These are phyloP conservation scores for Cladophialophora chaetospira DNA, from an alignment of 2,329 filamentous ascomycete species.

Conservation along the genomic window DNA sequence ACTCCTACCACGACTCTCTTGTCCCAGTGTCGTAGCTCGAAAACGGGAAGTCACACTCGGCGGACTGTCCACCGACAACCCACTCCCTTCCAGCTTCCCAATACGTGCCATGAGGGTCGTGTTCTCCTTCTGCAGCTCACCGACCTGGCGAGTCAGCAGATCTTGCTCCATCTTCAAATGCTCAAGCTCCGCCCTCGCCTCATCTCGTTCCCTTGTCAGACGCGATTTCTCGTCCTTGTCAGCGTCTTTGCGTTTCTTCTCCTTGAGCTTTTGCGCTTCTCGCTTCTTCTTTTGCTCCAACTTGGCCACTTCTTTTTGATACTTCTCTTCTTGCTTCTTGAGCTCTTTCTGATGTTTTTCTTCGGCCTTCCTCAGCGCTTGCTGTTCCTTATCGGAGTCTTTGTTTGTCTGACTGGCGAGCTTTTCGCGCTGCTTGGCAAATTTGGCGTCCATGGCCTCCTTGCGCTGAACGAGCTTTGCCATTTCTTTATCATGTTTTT, in stretches of 20 bases:
- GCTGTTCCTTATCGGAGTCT: slow-evolving; percentile 31
- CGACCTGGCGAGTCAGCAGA: slow-evolving; percentile 45
- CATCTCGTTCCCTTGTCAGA: slow-evolving; percentile 47
- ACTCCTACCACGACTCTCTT: slow-evolving; percentile 20
- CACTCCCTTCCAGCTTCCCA: slow-evolving; percentile 41
- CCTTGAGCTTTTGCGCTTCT: slow-evolving; percentile 43
- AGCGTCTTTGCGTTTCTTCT: slow-evolving; percentile 40
- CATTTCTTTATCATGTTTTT: slow-evolving; percentile 46
- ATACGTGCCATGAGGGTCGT: slow-evolving; percentile 51
- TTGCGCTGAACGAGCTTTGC: slow-evolving; percentile 46
- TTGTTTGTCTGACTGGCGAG: slow-evolving; percentile 24
- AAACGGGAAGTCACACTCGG: slow-evolving; percentile 4
- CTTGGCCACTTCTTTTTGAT: slow-evolving; percentile 43
- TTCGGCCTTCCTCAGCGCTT: slow-evolving; percentile 34
- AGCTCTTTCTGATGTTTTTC: slow-evolving; percentile 36
- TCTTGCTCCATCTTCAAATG: slow-evolving; percentile 52
- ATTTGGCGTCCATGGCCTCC: slow-evolving; percentile 41
- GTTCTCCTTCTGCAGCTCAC: slow-evolving; percentile 61
- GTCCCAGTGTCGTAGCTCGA: slow-evolving; percentile 18
- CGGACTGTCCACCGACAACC: slow-evolving; percentile 9
- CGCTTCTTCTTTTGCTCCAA: slow-evolving; percentile 46
- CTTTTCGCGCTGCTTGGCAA: slow-evolving; percentile 40
- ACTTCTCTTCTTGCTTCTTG: slow-evolving; percentile 36
- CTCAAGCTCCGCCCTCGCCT: slow-evolving; percentile 51
- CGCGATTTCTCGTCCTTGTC: slow-evolving; percentile 46